These are phyloP conservation scores for Platanthera guangdongensis DNA, from an alignment of 106 monocot genomes.

Conservation along the genomic window DNA sequence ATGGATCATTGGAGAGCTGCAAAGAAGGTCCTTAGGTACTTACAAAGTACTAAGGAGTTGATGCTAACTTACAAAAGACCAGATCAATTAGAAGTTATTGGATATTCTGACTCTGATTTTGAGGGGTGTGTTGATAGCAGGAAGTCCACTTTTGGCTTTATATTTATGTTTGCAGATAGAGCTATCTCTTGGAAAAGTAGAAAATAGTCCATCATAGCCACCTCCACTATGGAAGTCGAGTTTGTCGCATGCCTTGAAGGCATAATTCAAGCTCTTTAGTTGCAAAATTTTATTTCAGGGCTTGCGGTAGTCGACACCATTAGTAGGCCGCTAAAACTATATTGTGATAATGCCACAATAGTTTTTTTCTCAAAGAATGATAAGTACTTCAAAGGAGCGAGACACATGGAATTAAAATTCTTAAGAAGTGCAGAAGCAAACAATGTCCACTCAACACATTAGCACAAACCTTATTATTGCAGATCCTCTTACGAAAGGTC, in stretches of 20 bases:
- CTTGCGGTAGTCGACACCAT: conserved; percentile 1
- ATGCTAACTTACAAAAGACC: no score
- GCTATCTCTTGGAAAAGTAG: no score
- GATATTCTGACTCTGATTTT: no score
- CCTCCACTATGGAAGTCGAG: not conserved
- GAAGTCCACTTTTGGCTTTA: no score
- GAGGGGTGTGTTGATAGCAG: no score
- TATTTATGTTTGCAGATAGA: no score
- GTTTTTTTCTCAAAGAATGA: conserved; percentile 8
- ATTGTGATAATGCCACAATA: conserved; percentile 5
- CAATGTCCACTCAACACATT: conserved; percentile 2
- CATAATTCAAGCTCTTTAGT: not conserved
- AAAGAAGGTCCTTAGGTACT: conserved; percentile 4
- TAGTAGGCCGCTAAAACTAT: conserved; percentile 8
- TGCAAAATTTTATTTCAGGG: conserved; percentile 4
- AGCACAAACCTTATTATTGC: conserved; percentile 1
- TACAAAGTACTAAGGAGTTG: no score
- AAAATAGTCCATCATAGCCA: no score
- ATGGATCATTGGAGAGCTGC: no score
- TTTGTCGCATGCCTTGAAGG: conserved; percentile 12
- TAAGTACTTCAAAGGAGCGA: conserved; percentile 10
- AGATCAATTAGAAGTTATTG: no score
- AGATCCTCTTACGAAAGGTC: conserved; percentile 5
- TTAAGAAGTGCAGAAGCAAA: not conserved
- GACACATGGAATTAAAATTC: conserved; percentile 11